phyloP scores from a whole-genome alignment of 805 yeast species.

The Yarrowia porcina region DNA sequence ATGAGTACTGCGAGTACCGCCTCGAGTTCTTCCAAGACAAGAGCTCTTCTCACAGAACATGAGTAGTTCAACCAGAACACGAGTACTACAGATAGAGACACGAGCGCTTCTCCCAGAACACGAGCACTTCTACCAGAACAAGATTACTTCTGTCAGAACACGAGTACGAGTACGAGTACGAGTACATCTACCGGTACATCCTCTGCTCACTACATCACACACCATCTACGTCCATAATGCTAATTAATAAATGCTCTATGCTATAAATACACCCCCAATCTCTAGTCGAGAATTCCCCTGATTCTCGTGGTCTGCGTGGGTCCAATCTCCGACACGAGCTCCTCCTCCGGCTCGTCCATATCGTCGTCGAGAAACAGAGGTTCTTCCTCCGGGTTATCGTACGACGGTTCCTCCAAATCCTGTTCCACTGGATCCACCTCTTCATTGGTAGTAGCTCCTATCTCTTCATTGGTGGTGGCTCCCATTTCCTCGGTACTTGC shows the following conservation, averaged over 20 bases:
- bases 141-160: too few relatives aligned
- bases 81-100: too few relatives aligned
- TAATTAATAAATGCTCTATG: neutral
- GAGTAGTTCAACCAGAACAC: too few relatives aligned
- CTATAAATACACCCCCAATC: neutral
- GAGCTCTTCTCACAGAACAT: too few relatives aligned
- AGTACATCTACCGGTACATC: too few relatives aligned
- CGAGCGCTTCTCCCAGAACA: too few relatives aligned
- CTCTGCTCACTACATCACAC: neutral
- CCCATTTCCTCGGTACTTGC: neutral
- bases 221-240: too few relatives aligned
- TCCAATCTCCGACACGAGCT: neutral
- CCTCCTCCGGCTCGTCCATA: neutral
- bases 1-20: too few relatives aligned
- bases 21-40: too few relatives aligned
- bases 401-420: neutral
- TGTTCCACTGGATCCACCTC: neutral
- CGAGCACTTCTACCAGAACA: too few relatives aligned
- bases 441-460: neutral
- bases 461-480: neutral
- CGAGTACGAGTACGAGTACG: too few relatives aligned
- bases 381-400: neutral
- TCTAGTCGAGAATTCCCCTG: neutral
- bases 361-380: constrained; percentile 15
- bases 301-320: constrained; percentile 3